Evolutionary conservation across 352 stramenopile genomes (phyloP).

Genomic region (Globisporangium echinulatum): DNA sequence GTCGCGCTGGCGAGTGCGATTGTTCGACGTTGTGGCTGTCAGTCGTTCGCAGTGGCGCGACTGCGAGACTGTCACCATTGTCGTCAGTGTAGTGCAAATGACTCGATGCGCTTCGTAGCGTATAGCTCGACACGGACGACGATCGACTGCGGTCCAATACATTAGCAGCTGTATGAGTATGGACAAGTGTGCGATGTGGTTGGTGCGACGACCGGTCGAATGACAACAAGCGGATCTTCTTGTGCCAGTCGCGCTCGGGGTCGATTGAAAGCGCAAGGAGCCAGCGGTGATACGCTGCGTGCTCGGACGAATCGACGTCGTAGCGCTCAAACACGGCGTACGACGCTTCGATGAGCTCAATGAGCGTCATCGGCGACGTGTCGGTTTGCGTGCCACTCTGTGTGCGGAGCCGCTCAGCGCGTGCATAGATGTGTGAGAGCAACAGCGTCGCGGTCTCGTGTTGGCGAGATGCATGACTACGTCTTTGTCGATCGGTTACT

Average conservation of each 20-base stretch:
- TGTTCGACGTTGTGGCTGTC: too few relatives aligned
- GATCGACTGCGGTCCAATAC: neutral
- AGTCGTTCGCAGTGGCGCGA: too few relatives aligned
- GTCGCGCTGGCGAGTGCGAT: neutral
- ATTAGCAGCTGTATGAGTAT: neutral
- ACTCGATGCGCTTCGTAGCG: neutral
- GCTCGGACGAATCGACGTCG: slow-evolving; percentile 29
- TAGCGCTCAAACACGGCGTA: slow-evolving; percentile 44
- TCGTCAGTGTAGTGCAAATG: too few relatives aligned
- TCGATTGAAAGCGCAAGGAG: slow-evolving; percentile 51
- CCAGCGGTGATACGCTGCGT: slow-evolving; percentile 49
- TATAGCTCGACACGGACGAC: neutral
- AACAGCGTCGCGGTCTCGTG: slow-evolving; percentile 17
- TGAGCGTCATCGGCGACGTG: slow-evolving; percentile 32
- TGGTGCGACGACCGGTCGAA: slow-evolving; percentile 6
- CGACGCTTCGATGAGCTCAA: slow-evolving; percentile 60
- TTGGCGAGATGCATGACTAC: neutral
- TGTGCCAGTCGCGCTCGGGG: slow-evolving; percentile 46
- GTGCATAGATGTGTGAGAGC: slow-evolving; percentile 39
- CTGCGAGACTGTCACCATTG: too few relatives aligned
- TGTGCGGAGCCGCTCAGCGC: slow-evolving; percentile 21
- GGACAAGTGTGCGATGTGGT: neutral
- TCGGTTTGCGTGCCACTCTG: neutral
- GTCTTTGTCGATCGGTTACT: too few relatives aligned
- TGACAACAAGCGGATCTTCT: slow-evolving; percentile 39